These are phyloP conservation scores for Xylariales sp. DNA, from an alignment of 2,329 filamentous ascomycete genomes.

Conservation along the genomic window DNA sequence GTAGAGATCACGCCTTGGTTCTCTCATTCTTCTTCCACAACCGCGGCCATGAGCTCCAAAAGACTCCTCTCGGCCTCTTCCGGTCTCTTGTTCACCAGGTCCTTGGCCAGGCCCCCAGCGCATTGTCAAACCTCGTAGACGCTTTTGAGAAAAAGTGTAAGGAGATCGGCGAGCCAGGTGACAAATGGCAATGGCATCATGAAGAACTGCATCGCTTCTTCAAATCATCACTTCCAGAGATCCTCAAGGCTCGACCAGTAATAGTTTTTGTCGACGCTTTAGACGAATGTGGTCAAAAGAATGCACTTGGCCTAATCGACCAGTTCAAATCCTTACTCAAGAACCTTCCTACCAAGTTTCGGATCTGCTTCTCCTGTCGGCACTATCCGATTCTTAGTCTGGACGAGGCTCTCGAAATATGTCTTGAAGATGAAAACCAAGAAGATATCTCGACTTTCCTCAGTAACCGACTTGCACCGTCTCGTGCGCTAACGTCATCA, in stretches of 20 bases:
- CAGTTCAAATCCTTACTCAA: not conserved
- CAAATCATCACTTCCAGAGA: not conserved
- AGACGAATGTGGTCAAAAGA: constrained; percentile 16
- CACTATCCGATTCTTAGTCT: constrained; percentile 40
- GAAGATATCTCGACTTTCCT: constrained; percentile 31
- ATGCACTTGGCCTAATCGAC: constrained; percentile 13
- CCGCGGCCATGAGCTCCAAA: constrained; percentile 37
- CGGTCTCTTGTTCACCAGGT: constrained; percentile 42
- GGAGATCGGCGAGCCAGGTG: not conserved
- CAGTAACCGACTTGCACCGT: constrained; percentile 21
- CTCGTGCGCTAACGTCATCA: constrained; percentile 13
- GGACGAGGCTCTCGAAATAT: constrained; percentile 21
- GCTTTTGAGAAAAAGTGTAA: not conserved
- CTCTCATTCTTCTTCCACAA: constrained; percentile 45
- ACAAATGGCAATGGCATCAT: not conserved
- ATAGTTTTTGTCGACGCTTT: constrained; percentile 24
- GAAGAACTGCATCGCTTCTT: not conserved
- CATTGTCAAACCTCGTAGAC: not conserved
- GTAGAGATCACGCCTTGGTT: constrained; percentile 9
- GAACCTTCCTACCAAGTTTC: not conserved
- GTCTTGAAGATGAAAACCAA: constrained; percentile 27
- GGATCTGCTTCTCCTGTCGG: constrained; percentile 21
- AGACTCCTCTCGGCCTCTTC: constrained; percentile 37
- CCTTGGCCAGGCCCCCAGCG: constrained; percentile 19
- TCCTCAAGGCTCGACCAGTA: constrained; percentile 16